Conservation (phyloP, 2,329 filamentous ascomycete species). For the Ophiobolus disseminans region DNA sequence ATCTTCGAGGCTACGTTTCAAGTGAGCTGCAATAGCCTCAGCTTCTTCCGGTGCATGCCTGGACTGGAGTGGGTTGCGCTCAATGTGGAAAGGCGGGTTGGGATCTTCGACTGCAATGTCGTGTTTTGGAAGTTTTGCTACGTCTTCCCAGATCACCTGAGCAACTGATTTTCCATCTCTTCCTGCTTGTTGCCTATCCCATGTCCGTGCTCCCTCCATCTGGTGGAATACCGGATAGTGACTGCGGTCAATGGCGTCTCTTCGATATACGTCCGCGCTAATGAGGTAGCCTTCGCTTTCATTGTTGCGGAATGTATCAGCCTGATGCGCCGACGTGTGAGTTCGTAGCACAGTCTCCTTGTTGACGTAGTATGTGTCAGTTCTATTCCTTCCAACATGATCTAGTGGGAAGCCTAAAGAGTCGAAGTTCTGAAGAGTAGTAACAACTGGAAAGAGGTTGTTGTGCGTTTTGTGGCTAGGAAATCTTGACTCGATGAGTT, state of each 20-base stretch:
- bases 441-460: conserved; percentile 81
- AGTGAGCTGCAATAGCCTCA: conserved; percentile 80
- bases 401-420: conserved; percentile 89
- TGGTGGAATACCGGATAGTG: conserved; percentile 99
- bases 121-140: conserved; percentile 75
- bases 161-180: conserved; percentile 57
- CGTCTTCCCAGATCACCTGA: conserved; percentile 71
- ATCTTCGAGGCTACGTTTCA: conserved; percentile 87
- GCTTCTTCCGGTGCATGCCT: conserved; percentile 78
- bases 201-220: conserved; percentile 93
- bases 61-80: conserved; percentile 83
- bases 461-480: conserved; percentile 79
- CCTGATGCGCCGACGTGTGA: conserved; percentile 93
- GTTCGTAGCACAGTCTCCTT: conserved; percentile 82
- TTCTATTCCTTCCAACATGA: conserved; percentile 84
- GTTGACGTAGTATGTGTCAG: conserved; percentile 97
- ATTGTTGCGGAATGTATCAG: conserved; percentile 77
- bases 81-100: conserved; percentile 76
- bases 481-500: conserved; percentile 91
- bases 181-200: conserved; percentile 72
- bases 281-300: conserved; percentile 83
- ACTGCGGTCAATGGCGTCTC: conserved; percentile 91
- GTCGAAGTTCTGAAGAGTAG: conserved; percentile 89
- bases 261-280: conserved; percentile 91
- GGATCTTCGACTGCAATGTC: conserved; percentile 81